phyloP scores from a whole-genome alignment of 768 basidiomycete genomes.

The Trametes punicea region DNA sequence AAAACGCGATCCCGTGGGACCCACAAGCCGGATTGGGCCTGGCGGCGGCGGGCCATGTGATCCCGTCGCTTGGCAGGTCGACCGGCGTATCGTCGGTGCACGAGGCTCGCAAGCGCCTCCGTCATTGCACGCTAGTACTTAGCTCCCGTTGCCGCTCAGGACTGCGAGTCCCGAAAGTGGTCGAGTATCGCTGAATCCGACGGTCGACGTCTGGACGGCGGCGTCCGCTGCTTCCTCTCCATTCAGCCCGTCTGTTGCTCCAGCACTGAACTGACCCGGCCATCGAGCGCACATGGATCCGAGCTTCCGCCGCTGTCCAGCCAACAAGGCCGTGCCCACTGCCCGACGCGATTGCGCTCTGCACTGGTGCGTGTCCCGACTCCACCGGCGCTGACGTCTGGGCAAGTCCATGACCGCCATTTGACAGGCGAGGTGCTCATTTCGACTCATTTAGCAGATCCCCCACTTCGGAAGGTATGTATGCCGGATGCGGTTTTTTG shows the following conservation, averaged over 20 bases:
- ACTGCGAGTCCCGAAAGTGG: too few relatives aligned
- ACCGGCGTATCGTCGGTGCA: neutral
- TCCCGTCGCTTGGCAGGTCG: neutral
- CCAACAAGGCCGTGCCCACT: too few relatives aligned
- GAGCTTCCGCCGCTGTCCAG: neutral
- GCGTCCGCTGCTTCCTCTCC: neutral
- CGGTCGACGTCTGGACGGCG: too few relatives aligned
- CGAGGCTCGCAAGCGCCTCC: neutral
- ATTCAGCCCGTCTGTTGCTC: neutral
- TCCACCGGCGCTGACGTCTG: constrained; percentile 5
- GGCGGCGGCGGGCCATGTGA: constrained; percentile 17
- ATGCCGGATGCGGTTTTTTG: too few relatives aligned
- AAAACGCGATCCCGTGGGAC: constrained; percentile 1
- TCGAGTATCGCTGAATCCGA: too few relatives aligned
- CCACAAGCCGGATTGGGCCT: constrained; percentile 2
- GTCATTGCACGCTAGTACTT: neutral
- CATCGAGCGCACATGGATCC: neutral
- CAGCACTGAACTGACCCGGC: neutral
- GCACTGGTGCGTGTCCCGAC: neutral
- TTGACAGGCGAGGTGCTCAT: neutral
- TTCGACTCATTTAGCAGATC: neutral
- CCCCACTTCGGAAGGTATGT: neutral
- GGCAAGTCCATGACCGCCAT: neutral
- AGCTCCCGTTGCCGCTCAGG: neutral
- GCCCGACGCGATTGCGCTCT: constrained; percentile 7